Conservation (phyloP, 805 yeast species). For the Blastobotrys muscicola region DNA sequence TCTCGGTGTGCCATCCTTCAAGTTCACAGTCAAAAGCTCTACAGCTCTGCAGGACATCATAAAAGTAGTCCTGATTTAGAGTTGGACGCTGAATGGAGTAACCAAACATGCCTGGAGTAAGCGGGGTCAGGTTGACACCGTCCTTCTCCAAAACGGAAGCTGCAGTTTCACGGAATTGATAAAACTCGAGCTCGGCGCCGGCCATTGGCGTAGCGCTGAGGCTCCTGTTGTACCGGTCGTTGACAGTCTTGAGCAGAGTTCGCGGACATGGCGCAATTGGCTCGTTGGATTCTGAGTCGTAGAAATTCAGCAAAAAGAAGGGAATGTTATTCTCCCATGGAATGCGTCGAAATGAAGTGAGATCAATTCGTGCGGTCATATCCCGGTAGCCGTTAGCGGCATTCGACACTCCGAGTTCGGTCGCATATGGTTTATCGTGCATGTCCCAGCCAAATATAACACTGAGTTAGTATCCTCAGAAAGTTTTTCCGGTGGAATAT, state of each 20-base stretch:
- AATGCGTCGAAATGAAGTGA: slow-evolving; percentile 15
- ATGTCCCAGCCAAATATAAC: slow-evolving; percentile 30
- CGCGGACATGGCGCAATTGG: slow-evolving; percentile 27
- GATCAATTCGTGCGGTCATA: slow-evolving; percentile 22
- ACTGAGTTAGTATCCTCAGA: neutral
- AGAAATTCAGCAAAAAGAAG: slow-evolving; percentile 22
- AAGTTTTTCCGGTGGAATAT: neutral
- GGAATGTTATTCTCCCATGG: slow-evolving; percentile 25
- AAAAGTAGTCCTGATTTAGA: slow-evolving; percentile 22
- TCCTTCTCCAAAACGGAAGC: slow-evolving; percentile 17
- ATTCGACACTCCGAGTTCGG: slow-evolving; percentile 21
- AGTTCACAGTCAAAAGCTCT: slow-evolving; percentile 18
- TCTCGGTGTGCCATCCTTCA: slow-evolving; percentile 30
- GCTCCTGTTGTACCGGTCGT: slow-evolving; percentile 8
- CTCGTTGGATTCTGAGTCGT: slow-evolving; percentile 14
- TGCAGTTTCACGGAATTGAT: slow-evolving; percentile 22
- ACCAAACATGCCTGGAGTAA: slow-evolving; percentile 30
- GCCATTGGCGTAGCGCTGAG: slow-evolving; percentile 20
- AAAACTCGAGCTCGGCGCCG: slow-evolving; percentile 29
- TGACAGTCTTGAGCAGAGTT: slow-evolving; percentile 17
- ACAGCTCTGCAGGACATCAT: slow-evolving; percentile 19
- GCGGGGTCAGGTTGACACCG: slow-evolving; percentile 18
- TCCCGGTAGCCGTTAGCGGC: slow-evolving; percentile 26
- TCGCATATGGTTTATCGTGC: slow-evolving; percentile 24
- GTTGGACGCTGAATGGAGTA: slow-evolving; percentile 27